Evolutionary conservation across 2,329 filamentous ascomycete genomes (phyloP), one percentile per base, ranked within the genome.

Genomic region (Orbilia quercus): DNA sequence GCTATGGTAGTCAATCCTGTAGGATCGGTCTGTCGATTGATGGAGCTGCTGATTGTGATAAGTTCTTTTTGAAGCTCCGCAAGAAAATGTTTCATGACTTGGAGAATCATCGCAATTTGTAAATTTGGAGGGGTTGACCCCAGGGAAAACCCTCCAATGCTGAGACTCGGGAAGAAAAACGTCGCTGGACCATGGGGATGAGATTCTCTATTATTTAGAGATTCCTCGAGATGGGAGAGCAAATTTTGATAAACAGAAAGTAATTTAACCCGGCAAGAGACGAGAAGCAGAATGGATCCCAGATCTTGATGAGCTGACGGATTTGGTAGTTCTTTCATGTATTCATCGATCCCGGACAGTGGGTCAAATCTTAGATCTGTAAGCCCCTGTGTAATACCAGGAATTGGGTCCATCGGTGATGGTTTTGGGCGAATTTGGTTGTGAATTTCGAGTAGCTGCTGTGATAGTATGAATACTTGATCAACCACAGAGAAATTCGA

Each of bases 221-320:
- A 20, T 1, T 42, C 31, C 42, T 42, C 31, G 6, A 57, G 23
- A n/a, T 23, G 22, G 20, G n/a, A 18, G 11, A 57, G 14, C 2
- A 57, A 18, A 42, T 42, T 42, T 16, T 40, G 36, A 38, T 57
- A 57, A 7, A 57, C 25, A 6, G 22, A 7, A 23, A 57, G 12
- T 16, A 57, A 22, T 25, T 34, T 28, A 23, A 40, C 22, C n/a
- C 51, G 51, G 11, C 51, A 57, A 22, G 51, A 57, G 7, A 57
- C 16, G 12, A 57, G 34, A 14, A 57, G 51, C 34, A 57, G 25
- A 20, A 40, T 7, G 2, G 51, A 40, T 6, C 2, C 51, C 1
- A 34, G 38, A 23, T 57, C 34, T 16, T 31, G 34, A 9, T 23
- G 38, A 38, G 9, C n/a, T n/a, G n/a, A n/a, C n/a, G n/a, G n/a